Evolutionary conservation across 108 stramenopile genomes (phyloP).

Genomic region (Skeletonema grethae): DNA sequence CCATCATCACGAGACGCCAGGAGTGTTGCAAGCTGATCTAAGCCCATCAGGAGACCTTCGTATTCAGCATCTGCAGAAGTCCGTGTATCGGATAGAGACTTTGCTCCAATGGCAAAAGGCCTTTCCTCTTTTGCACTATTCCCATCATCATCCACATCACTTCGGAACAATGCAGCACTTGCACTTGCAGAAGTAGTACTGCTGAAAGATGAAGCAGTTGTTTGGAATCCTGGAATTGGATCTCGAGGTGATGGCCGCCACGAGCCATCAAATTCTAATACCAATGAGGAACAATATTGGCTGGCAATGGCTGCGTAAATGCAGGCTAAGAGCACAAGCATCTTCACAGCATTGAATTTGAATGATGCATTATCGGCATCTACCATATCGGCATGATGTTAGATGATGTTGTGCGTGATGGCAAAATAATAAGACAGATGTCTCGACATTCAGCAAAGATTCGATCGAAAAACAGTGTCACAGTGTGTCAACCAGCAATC

Average conservation of each 20-base stretch:
- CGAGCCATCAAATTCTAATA: not conserved
- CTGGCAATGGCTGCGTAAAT: not conserved
- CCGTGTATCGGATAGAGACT: conserved; percentile 29
- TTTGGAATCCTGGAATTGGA: not conserved
- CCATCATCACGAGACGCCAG: conserved; percentile 6
- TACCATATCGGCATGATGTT: too few relatives aligned
- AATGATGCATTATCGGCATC: too few relatives aligned
- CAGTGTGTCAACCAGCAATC: not conserved
- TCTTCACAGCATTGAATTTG: not conserved
- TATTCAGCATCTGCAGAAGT: conserved; percentile 77
- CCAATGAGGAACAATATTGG: not conserved
- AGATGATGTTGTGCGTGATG: too few relatives aligned
- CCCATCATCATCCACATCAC: not conserved
- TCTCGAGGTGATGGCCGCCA: not conserved
- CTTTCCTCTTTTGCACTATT: conserved; percentile 8
- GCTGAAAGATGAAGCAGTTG: not conserved
- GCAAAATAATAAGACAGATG: not conserved
- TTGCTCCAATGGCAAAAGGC: conserved; percentile 51
- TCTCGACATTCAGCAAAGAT: too few relatives aligned
- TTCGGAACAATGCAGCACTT: not conserved
- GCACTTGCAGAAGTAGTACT: not conserved
- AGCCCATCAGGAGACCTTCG: conserved; percentile 66
- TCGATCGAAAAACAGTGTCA: not conserved
- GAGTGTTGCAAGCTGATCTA: conserved; percentile 39
- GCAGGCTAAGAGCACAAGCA: not conserved